phyloP scores from a whole-genome alignment of 176 grass and related monocot genomes.

The Pontederia crassipes region DNA sequence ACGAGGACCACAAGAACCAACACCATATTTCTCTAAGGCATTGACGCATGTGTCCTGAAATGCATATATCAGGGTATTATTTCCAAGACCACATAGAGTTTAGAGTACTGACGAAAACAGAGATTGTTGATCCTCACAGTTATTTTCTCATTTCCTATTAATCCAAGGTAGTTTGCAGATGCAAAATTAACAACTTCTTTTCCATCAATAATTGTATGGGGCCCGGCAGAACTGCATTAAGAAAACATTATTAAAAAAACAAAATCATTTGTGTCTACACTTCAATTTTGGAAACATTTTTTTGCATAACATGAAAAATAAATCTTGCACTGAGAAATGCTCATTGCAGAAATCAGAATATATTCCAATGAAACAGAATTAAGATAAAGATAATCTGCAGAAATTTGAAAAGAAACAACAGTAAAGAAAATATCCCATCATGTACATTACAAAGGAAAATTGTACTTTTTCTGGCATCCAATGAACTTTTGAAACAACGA shows the following conservation, averaged over 20 bases:
- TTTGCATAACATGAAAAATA: too few species aligned
- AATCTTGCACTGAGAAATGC: too few species aligned
- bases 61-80: neutral
- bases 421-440: too few species aligned
- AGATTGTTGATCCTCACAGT: slow-evolving; percentile 45
- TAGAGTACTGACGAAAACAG: neutral
- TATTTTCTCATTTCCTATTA: slow-evolving; percentile 83
- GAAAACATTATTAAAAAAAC: slow-evolving; percentile 16
- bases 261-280: neutral
- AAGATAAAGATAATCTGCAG: too few species aligned
- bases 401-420: too few species aligned
- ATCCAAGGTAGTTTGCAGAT: slow-evolving; percentile 89
- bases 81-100: neutral
- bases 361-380: too few species aligned
- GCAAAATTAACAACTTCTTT: slow-evolving; percentile 94
- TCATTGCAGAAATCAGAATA: too few species aligned
- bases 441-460: too few species aligned
- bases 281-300: neutral
- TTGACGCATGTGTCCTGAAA: slow-evolving; percentile 77
- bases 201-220: slow-evolving; percentile 69
- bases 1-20: slow-evolving; percentile 88
- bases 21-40: slow-evolving; percentile 94
- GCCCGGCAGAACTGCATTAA: slow-evolving; percentile 62
- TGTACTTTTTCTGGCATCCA: too few species aligned
- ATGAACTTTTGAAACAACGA: too few species aligned